A percentile compares a stretch with the other conserved stretches of the same genome.
Evolutionary conservation across 257 asterid genomes (phyloP).

Genomic region (Verbena officinalis): DNA sequence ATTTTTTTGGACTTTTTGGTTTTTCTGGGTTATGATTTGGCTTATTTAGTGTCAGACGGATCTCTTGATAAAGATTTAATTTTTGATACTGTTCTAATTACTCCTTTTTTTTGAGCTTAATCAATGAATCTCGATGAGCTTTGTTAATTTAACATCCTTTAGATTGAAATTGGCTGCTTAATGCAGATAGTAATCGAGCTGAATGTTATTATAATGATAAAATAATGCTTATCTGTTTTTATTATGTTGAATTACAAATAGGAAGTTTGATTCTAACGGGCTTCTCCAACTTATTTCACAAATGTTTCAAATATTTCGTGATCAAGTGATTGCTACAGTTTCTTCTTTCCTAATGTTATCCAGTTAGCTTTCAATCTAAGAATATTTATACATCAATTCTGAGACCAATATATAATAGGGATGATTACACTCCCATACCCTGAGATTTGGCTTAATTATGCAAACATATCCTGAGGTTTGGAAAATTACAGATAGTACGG

Average conservation of each 20-base stretch:
- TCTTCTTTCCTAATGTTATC: not conserved
- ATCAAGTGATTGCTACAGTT: not conserved
- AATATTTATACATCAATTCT: not conserved
- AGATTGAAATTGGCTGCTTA: not conserved
- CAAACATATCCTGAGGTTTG: slow-evolving; percentile 23
- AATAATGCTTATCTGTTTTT: not conserved
- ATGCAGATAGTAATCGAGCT: not conserved
- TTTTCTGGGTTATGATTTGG: slow-evolving; percentile 13
- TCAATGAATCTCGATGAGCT: slow-evolving; percentile 2
- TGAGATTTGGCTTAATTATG: no score
- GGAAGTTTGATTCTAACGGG: not conserved
- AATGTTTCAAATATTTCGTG: slow-evolving; percentile 1
- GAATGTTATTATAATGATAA: not conserved
- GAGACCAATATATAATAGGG: not conserved
- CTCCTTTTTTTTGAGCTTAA: no score
- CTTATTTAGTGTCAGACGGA: slow-evolving; percentile 6
- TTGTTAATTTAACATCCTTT: not conserved
- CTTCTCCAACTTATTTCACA: slow-evolving; percentile 3
- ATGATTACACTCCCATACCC: no score
- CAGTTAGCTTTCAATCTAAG: not conserved
- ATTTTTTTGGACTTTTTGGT: slow-evolving; percentile 5
- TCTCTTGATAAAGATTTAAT: not conserved
- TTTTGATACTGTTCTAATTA: slow-evolving; percentile 5
- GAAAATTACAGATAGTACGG: not conserved
- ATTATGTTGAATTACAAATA: not conserved